Conservation (phyloP, 1,284 basidiomycete genomes). For the Cryptococcus jaspeensis region DNA sequence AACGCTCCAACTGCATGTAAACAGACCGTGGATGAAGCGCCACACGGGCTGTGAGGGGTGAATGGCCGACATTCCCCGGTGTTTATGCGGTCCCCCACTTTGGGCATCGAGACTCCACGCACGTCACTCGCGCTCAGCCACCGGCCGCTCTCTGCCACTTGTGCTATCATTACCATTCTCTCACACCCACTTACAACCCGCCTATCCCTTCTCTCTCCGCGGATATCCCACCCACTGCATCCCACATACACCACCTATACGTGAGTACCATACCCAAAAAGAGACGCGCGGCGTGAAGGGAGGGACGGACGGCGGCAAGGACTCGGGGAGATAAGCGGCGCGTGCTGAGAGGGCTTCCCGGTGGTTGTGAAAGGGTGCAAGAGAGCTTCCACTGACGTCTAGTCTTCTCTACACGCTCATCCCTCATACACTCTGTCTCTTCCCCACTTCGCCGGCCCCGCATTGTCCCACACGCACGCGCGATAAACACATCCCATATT, state of each 20-base stretch:
- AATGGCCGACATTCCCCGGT: not conserved
- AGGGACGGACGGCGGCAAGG: not conserved
- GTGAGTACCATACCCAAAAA: too few species aligned
- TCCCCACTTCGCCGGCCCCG: too few species aligned
- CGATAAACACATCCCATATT: too few species aligned
- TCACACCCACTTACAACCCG: not conserved
- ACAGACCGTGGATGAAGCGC: not conserved
- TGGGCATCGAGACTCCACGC: not conserved
- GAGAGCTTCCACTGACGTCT: too few species aligned
- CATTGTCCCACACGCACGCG: too few species aligned
- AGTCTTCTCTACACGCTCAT: too few species aligned
- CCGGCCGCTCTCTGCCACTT: not conserved
- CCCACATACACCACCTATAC: too few species aligned
- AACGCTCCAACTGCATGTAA: too few species aligned
- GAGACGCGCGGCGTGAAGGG: not conserved
- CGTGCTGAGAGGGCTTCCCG: not conserved
- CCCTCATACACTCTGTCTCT: too few species aligned
- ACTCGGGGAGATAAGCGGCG: conserved; percentile 4
- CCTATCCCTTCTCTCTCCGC: not conserved
- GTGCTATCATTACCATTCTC: not conserved
- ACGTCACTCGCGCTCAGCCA: conserved; percentile 3
- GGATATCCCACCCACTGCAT: too few species aligned
- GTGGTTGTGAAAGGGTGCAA: too few species aligned
- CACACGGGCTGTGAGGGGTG: not conserved
- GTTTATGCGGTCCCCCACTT: not conserved